Evolutionary conservation across 2,329 filamentous ascomycete species (phyloP).

Genomic region (Bipolaris bicolor): DNA sequence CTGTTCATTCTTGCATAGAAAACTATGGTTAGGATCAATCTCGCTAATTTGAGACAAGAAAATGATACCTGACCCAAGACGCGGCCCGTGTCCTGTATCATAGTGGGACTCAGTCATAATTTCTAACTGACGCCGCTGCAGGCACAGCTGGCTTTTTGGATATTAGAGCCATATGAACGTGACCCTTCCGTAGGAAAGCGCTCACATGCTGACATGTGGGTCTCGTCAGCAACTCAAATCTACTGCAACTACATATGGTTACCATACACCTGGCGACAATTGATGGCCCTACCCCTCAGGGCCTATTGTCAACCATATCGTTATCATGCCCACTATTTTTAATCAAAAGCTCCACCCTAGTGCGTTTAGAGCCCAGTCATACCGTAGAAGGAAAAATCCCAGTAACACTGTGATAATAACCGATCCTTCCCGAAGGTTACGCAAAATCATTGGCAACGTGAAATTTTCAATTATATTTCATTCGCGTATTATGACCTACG

Average conservation of each 20-base stretch:
- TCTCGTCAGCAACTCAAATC: not conserved
- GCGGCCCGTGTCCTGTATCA: not conserved
- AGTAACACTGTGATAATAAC: too few species aligned
- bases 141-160: not conserved
- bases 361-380: too few species aligned
- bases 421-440: too few species aligned
- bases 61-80: slow-evolving; percentile 3
- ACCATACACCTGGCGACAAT: not conserved
- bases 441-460: too few species aligned
- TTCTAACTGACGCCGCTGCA: not conserved
- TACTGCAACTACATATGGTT: not conserved
- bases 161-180: not conserved
- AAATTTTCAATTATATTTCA: too few species aligned
- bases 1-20: not conserved
- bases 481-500: too few species aligned
- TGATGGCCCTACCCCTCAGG: not conserved
- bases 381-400: too few species aligned
- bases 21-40: not conserved
- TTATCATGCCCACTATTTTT: too few species aligned
- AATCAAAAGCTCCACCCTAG: too few species aligned
- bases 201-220: not conserved
- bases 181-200: too few species aligned
- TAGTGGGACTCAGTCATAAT: not conserved
- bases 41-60: not conserved
- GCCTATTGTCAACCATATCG: not conserved